Conservation (phyloP, 202 grass and related monocot species). For the Elaeis oleifera region DNA sequence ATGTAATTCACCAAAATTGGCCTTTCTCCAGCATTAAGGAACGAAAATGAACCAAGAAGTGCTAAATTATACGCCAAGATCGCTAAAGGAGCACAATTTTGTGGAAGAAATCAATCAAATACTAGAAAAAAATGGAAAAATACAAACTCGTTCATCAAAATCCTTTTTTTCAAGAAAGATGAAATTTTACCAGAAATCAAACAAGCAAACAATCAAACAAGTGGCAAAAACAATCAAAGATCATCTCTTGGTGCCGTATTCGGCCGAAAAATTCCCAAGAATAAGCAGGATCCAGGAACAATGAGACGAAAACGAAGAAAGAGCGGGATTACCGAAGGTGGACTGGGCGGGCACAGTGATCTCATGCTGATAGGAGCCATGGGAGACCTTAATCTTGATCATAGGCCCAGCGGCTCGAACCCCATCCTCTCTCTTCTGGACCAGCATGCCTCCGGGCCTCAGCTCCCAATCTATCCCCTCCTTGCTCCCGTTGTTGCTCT, state of each 20-base stretch:
- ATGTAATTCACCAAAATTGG: no score
- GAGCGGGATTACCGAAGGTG: conserved; percentile 17
- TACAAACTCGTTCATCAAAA: no score
- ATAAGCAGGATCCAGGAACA: not conserved
- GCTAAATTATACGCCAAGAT: no score
- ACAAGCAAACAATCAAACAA: not conserved
- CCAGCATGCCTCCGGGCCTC: conserved; percentile 76
- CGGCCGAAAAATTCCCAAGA: not conserved
- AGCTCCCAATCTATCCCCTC: conserved; percentile 65
- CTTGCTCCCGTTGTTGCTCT: conserved; percentile 22
- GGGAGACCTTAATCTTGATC: conserved; percentile 23
- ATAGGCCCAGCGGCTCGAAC: not conserved
- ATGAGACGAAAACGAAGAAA: not conserved
- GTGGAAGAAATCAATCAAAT: no score
- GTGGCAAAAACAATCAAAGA: not conserved
- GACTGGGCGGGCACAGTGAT: conserved; percentile 21
- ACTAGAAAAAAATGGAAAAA: no score
- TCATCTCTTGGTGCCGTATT: no score
- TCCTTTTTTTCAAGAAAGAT: no score
- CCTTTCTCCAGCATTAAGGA: no score
- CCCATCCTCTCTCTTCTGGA: conserved; percentile 63
- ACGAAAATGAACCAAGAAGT: no score
- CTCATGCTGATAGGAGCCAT: conserved; percentile 24
- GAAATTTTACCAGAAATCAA: no score
- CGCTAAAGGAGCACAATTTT: no score